Evolutionary conservation across 129 eudicot species (phyloP), one percentile per base, ranked within the genome.

Genomic region (sunflower (Helianthus annuus)): DNA sequence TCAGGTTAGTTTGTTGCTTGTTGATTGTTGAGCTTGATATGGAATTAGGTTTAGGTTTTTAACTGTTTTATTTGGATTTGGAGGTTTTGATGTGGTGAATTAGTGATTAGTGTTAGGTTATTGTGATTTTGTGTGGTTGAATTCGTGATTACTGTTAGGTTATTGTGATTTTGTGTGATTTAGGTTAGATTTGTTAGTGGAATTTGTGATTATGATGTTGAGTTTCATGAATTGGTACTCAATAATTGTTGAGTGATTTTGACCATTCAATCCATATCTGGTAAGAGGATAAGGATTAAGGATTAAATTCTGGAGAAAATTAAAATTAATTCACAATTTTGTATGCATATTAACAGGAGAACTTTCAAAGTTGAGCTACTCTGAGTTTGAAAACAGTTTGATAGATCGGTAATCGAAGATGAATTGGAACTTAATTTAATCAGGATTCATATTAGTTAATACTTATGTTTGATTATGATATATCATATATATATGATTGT

Each of bases 1-100:
- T 52, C 76, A 29, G 75, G 83, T 80, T 6, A 38, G 83, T 79
- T 66, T 70, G 7, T 32, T 48, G 46, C 1, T 42, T 24, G 4
- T 65, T 34, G 15, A 60, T 42, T 24, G 4, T 65, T 34, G 15
- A 60, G 70, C 51, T 34, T 48, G 1, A n/a, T 9, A 36, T n/a
- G 51, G 53, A 61, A 53, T 53, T 64, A 44, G 57, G 14, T 74
- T 63, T 3, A 24, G 34, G 36, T 32, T 32, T 32, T 32, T 32
- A 32, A 32, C 36, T 3, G 36, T 7, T 22, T 22, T 5, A 22
- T 64, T 12, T 12, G 53, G 44, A n/a, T 51, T 24, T 22, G 53
- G 44, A 7, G 36, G 36, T 32, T 32, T 32, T 32, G 36, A 32
- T 32, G 36, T 32, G 36, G 36, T 32, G 36, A 32, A 32, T 3